Percentiles rank a stretch among this genome's conserved stretches.
These are phyloP conservation scores for Populus ilicifolia DNA, from an alignment of 345 rosid genomes.

Conservation along the genomic window DNA sequence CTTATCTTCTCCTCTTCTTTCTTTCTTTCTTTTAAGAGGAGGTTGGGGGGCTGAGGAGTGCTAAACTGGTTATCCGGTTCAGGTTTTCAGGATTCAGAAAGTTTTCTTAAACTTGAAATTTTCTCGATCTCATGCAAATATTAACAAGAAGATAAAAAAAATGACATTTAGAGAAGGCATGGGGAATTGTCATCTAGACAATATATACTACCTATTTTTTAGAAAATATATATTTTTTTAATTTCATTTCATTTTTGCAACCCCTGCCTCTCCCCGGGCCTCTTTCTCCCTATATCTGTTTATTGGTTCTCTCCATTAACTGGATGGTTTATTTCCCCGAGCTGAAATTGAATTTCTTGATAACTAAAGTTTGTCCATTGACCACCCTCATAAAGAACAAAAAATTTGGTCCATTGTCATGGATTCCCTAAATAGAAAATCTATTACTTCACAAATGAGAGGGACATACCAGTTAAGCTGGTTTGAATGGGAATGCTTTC, in stretches of 20 bases:
- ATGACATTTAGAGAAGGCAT: too few relatives aligned
- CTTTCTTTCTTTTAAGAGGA: too few relatives aligned
- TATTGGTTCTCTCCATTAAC: background rate
- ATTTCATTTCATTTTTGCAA: background rate
- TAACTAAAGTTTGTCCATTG: background rate
- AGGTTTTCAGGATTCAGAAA: too few relatives aligned
- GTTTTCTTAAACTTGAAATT: background rate
- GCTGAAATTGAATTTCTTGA: background rate
- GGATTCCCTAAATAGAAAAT: background rate
- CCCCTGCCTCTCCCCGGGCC: background rate
- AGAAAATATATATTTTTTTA: background rate
- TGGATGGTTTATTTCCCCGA: background rate
- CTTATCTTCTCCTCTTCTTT: too few relatives aligned
- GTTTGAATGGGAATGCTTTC: background rate
- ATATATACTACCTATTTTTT: too few relatives aligned
- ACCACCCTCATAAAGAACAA: too few relatives aligned
- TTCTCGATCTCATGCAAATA: background rate
- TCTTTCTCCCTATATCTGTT: background rate
- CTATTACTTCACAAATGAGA: background rate
- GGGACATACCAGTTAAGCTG: background rate
- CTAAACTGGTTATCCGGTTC: background rate
- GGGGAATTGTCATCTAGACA: background rate
- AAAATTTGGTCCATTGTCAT: background rate
- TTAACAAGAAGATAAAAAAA: background rate
- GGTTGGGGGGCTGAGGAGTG: too few relatives aligned